Base-by-base conservation (phyloP, 2,329 filamentous ascomycete genomes). In the Beauveria sp. region DNA sequence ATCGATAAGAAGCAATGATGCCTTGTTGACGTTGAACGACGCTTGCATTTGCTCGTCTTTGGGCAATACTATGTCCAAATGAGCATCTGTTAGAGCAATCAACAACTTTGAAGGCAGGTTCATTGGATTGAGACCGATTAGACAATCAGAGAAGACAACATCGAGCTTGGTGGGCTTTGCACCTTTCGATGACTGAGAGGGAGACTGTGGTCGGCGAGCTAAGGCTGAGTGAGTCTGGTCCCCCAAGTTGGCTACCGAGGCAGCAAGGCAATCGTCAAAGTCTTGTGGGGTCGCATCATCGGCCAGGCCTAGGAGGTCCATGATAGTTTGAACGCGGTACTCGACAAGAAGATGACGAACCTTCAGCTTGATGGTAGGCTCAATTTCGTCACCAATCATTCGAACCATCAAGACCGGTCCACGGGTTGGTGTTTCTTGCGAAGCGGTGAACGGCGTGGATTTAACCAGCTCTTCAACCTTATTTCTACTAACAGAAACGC, bases 381-480 rank as follows among this genome's bases (percentile, higher is more conserved):
- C 93, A 75, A 96, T 90, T 70, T 97, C 93, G 70, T 97, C 92
- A 0, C 91, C 91, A 65, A 99, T 90, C 76, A 96, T 89, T 55
- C 94, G 84, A 62, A 90, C 84, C 87, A 96, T 96, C 58, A 97
- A 72, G 65, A 92, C 90, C 1, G 76, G 74, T 5, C 68, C 66
- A 46, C 64, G 67, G 3, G 63, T 64, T 22, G 69, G 62, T 22
- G 65, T 62, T 5, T 71, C 70, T 20, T 66, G 70, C 46, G 67
- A 53, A n/a, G 69, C 64, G 7, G 67, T 66, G n/a, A 69, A 68
- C 12, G 66, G 53, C 14, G 69, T 67, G 22, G 79, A 85, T 46
- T 86, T 86, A 5, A 97, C 68, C 14, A 99, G 77, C 52, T 90
- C 83, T 70, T 96, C 90, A 0, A 77, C 77, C 2, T 79, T 76